phyloP scores from a whole-genome alignment of 2,329 filamentous ascomycete genomes.

The Colletotrichum chrysophilum region DNA sequence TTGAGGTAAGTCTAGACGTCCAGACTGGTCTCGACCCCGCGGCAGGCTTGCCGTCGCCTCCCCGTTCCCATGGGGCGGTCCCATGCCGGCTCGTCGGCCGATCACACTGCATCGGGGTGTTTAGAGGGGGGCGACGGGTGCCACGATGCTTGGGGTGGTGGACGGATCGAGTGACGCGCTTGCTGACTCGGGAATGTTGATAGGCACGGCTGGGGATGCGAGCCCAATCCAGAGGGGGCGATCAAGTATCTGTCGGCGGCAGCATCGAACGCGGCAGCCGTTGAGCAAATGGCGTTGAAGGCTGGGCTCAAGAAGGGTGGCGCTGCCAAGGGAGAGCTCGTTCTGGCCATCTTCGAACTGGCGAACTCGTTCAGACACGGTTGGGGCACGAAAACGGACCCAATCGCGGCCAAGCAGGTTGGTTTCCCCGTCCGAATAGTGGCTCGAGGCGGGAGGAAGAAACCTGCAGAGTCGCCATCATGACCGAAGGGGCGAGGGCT shows the following conservation, averaged over 20 bases:
- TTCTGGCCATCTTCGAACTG: constrained; percentile 95
- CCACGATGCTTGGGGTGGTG: neutral
- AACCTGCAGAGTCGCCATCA: neutral
- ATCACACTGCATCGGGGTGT: neutral
- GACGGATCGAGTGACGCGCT: neutral
- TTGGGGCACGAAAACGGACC: constrained; percentile 89
- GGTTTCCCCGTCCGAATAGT: constrained; percentile 28
- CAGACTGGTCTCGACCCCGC: neutral
- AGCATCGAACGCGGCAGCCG: constrained; percentile 85
- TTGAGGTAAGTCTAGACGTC: constrained; percentile 65
- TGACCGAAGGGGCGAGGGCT: neutral
- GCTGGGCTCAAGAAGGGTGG: constrained; percentile 93
- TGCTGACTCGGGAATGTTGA: constrained; percentile 7
- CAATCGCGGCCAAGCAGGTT: constrained; percentile 79
- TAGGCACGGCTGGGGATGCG: constrained; percentile 93
- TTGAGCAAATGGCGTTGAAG: constrained; percentile 84
- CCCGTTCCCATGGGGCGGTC: neutral
- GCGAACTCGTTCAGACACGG: constrained; percentile 92
- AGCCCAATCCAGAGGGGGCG: constrained; percentile 72
- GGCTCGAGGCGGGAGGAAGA: neutral
- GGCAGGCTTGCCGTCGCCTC: neutral
- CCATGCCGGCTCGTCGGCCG: neutral
- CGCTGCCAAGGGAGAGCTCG: constrained; percentile 92
- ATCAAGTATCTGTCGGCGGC: constrained; percentile 87
- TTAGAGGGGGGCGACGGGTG: neutral